Percentiles rank a stretch among this genome's conserved stretches.
Conservation (phyloP, 495 filamentous ascomycete species). For the Aspergillus affinis region DNA sequence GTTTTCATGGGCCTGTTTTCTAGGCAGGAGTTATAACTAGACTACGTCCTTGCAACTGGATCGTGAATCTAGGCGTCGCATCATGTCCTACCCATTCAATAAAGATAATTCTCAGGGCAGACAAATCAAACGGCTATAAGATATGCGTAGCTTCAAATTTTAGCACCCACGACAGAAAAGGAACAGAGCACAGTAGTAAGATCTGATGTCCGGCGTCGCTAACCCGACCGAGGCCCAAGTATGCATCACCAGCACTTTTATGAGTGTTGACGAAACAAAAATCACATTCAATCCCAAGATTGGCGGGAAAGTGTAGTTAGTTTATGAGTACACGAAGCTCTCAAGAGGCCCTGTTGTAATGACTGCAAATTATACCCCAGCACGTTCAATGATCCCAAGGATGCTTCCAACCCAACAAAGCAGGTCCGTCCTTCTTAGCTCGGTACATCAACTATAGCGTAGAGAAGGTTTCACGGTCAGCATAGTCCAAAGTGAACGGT, state of each 20-base stretch:
- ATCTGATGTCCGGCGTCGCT: too few species aligned
- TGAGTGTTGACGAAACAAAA: neutral
- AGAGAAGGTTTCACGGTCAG: conserved; percentile 19
- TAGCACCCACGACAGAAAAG: too few species aligned
- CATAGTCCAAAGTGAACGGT: conserved; percentile 4
- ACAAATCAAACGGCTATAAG: too few species aligned
- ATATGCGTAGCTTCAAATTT: too few species aligned
- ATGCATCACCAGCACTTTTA: too few species aligned
- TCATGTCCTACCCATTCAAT: too few species aligned
- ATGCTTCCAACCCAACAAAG: conserved; percentile 89
- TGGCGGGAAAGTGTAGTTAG: neutral
- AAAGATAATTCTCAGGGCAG: too few species aligned
- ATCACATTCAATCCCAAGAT: neutral
- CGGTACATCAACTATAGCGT: conserved; percentile 82
- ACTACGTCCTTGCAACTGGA: neutral
- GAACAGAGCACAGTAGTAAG: too few species aligned
- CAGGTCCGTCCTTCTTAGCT: conserved; percentile 89
- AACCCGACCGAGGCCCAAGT: neutral
- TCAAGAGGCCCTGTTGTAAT: neutral
- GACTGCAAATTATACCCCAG: neutral
- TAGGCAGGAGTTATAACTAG: neutral
- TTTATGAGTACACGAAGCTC: neutral
- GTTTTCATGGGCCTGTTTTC: neutral
- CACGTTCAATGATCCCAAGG: conserved; percentile 91
- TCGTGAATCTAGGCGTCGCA: too few species aligned